Percentiles rank a stretch among this genome's conserved stretches.
phyloP scores from a whole-genome alignment of 257 asterid genomes.

The Capsicum baccatum region DNA sequence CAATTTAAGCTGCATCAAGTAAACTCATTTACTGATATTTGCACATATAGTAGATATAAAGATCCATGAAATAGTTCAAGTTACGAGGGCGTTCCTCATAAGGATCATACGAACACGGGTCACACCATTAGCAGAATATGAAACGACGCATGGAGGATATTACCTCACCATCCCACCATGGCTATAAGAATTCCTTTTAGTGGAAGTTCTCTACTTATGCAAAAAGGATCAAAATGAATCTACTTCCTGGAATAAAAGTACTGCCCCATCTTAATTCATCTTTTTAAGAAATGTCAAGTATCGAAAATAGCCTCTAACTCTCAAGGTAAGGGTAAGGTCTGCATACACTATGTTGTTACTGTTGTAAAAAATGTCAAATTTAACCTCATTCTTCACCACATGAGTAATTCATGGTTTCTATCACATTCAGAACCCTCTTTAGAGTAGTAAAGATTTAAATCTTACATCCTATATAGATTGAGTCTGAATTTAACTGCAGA shows the following conservation, averaged over 20 bases:
- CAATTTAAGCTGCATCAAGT: neutral
- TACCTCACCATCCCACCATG: slow-evolving; percentile 18
- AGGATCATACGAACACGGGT: slow-evolving; percentile 7
- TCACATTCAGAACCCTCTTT: neutral
- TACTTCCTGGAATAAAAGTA: neutral
- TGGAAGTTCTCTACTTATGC: neutral
- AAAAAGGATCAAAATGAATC: neutral
- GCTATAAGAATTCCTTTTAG: neutral
- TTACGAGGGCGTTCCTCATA: slow-evolving; percentile 1
- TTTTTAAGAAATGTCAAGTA: neutral
- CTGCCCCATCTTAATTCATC: neutral
- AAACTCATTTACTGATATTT: slow-evolving; percentile 5
- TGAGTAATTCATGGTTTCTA: neutral
- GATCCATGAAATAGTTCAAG: neutral
- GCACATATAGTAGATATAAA: neutral
- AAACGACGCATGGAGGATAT: neutral
- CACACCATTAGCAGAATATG: slow-evolving; percentile 16
- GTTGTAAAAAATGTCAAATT: neutral
- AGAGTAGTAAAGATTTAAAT: neutral
- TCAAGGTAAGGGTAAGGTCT: no score
- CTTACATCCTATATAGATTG: neutral
- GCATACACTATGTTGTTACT: no score
- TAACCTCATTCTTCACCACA: neutral
- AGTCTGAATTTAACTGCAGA: neutral
- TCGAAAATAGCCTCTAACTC: no score